Percentiles rank a stretch among this genome's conserved stretches.
Conservation (phyloP, 805 yeast genomes). For the Lipomyces yamanashiensis region DNA sequence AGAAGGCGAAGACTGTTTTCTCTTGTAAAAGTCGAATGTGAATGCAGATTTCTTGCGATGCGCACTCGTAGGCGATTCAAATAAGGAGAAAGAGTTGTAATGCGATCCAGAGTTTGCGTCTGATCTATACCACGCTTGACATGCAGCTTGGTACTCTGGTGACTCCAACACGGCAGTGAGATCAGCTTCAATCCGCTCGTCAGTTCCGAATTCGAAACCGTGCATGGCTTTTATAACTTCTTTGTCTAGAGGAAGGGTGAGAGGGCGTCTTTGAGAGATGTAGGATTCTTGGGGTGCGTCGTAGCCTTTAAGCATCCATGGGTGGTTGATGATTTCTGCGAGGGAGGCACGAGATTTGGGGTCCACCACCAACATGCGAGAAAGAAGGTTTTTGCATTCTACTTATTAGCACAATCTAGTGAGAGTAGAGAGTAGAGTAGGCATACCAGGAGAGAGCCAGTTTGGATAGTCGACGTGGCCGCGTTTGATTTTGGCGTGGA, state of each 20-base stretch:
- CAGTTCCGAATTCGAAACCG: slow-evolving; percentile 76
- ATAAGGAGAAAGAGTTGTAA: slow-evolving; percentile 14
- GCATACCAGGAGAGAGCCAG: slow-evolving; percentile 63
- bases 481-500: slow-evolving; percentile 90
- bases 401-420: neutral
- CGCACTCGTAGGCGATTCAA: slow-evolving; percentile 13
- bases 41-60: slow-evolving; percentile 28
- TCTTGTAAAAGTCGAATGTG: slow-evolving; percentile 39
- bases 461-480: slow-evolving; percentile 92
- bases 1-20: slow-evolving; percentile 30
- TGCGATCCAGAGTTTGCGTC: slow-evolving; percentile 12
- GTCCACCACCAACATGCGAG: slow-evolving; percentile 90
- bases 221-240: slow-evolving; percentile 75
- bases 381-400: slow-evolving; percentile 73
- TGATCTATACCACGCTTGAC: slow-evolving; percentile 63
- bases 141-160: slow-evolving; percentile 65
- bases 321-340: slow-evolving; percentile 79
- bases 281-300: slow-evolving; percentile 72
- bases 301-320: slow-evolving; percentile 93
- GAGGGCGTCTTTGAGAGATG: slow-evolving; percentile 78
- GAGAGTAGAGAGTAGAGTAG: neutral
- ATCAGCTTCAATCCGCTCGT: slow-evolving; percentile 59
- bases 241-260: slow-evolving; percentile 68
- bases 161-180: slow-evolving; percentile 64
- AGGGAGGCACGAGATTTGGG: slow-evolving; percentile 80